A percentile compares a stretch with the other conserved stretches of the same genome.
phyloP scores from a whole-genome alignment of 495 filamentous ascomycete species.

The Xylaria nigripes region DNA sequence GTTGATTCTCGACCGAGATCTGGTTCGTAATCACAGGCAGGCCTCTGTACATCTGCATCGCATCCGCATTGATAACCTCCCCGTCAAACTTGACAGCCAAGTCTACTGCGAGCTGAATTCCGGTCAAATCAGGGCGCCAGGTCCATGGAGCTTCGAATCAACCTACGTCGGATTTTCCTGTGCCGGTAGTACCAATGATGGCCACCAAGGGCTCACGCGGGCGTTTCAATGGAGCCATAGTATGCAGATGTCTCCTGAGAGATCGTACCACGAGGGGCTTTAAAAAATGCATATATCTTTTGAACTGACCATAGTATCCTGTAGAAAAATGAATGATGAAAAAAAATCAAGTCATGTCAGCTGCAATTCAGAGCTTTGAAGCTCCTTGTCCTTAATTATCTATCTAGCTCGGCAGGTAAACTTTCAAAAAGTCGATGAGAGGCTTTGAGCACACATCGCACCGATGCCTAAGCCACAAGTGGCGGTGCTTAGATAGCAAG shows the following conservation, averaged over 20 bases:
- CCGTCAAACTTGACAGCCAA: constrained; percentile 77
- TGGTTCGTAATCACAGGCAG: constrained; percentile 96
- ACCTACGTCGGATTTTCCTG: constrained; percentile 92
- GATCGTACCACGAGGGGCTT: background rate
- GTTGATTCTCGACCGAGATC: constrained; percentile 62
- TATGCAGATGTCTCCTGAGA: constrained; percentile 1
- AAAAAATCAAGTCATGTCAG: background rate
- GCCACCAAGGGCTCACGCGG: constrained; percentile 59
- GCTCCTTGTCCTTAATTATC: too few species aligned
- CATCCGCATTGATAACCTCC: constrained; percentile 96
- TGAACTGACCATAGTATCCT: background rate
- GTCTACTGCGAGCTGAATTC: constrained; percentile 78
- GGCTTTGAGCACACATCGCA: background rate
- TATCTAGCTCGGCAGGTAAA: too few species aligned
- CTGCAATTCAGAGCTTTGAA: background rate
- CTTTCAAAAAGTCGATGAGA: background rate
- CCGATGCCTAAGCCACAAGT: background rate
- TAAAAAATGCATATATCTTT: background rate
- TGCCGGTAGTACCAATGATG: constrained; percentile 87
- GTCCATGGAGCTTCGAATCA: background rate
- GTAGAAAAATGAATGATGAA: background rate
- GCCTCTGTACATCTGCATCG: constrained; percentile 96
- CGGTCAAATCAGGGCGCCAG: background rate
- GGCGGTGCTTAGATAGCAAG: too few species aligned
- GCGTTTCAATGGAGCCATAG: constrained; percentile 7